phyloP scores from a whole-genome alignment of 352 stramenopile species.

The Phytophthora citrophthora region DNA sequence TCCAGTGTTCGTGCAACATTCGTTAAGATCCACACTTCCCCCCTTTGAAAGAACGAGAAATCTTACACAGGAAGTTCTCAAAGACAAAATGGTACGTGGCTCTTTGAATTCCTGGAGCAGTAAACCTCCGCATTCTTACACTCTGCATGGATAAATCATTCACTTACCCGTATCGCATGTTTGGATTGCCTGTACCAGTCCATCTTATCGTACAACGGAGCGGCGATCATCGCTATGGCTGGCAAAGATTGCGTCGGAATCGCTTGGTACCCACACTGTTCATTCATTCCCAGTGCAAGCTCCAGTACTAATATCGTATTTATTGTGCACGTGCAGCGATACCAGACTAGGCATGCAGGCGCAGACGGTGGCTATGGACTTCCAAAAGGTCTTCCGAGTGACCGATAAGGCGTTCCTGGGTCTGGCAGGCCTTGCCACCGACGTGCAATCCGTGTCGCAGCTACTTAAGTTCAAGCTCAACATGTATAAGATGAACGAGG shows the following conservation, averaged over 20 bases:
- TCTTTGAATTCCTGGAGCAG: not conserved
- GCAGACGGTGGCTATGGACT: slow-evolving; percentile 98
- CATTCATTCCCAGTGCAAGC: not conserved
- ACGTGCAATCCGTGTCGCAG: slow-evolving; percentile 98
- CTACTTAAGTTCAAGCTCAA: slow-evolving; percentile 95
- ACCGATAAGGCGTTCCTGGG: slow-evolving; percentile 96
- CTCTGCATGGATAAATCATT: not conserved
- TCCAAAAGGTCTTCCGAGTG: slow-evolving; percentile 99
- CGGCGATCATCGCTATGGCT: slow-evolving; percentile 98
- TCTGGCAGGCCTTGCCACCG: slow-evolving; percentile 96
- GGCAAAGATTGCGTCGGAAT: slow-evolving; percentile 99
- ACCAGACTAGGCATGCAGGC: slow-evolving; percentile 96
- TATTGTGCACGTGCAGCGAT: slow-evolving; percentile 71
- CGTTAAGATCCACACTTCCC: slow-evolving; percentile 19
- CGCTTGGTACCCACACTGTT: slow-evolving; percentile 68
- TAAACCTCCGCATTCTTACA: not conserved
- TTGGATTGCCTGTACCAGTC: slow-evolving; percentile 39
- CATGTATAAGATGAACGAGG: slow-evolving; percentile 99
- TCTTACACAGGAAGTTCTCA: slow-evolving; percentile 24
- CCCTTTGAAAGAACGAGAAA: slow-evolving; percentile 28
- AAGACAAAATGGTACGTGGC: slow-evolving; percentile 42
- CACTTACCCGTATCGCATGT: not conserved
- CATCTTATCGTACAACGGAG: slow-evolving; percentile 98
- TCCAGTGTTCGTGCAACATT: slow-evolving; percentile 13
- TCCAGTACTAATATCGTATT: slow-evolving; percentile 7